Evolutionary conservation across 2,329 filamentous ascomycete species (phyloP).

Genomic region (Ceratocystis papillata): DNA sequence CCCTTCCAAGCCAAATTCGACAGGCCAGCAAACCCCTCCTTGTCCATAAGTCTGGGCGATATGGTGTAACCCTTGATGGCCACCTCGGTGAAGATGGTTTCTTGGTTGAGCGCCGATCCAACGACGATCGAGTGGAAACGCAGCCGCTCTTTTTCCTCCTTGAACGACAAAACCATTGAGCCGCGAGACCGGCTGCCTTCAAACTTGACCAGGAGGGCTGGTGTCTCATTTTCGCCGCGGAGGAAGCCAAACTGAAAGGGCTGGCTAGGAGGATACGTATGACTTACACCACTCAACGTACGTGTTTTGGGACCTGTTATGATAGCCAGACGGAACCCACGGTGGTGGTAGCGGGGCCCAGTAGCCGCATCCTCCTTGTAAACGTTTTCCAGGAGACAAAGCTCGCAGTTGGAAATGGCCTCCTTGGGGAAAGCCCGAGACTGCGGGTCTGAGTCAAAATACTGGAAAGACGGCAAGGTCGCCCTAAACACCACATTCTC

Average conservation of each 20-base stretch:
- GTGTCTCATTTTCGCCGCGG: slow-evolving; percentile 57
- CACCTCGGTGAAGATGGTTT: slow-evolving; percentile 60
- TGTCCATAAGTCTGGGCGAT: slow-evolving; percentile 41
- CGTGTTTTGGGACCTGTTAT: slow-evolving; percentile 68
- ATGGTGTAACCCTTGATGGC: slow-evolving; percentile 56
- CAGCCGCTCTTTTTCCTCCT: slow-evolving; percentile 58
- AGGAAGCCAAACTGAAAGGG: slow-evolving; percentile 72
- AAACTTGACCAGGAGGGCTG: slow-evolving; percentile 60
- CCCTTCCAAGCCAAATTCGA: slow-evolving; percentile 53
- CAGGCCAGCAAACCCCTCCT: slow-evolving; percentile 41
- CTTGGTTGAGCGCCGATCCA: slow-evolving; percentile 57
- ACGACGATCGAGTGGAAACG: slow-evolving; percentile 62
- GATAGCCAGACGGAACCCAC: slow-evolving; percentile 67
- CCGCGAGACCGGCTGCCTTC: slow-evolving; percentile 55
- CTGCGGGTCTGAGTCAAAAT: slow-evolving; percentile 62
- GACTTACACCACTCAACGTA: slow-evolving; percentile 64
- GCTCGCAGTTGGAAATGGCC: slow-evolving; percentile 56
- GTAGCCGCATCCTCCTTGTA: slow-evolving; percentile 59
- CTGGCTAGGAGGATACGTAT: slow-evolving; percentile 51
- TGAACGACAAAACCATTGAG: slow-evolving; percentile 67
- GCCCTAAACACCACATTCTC: slow-evolving; percentile 61
- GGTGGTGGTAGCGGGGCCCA: slow-evolving; percentile 61
- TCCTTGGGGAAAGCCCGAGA: slow-evolving; percentile 66
- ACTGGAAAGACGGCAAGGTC: slow-evolving; percentile 64
- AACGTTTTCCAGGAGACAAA: slow-evolving; percentile 64